A percentile compares a stretch with the other conserved stretches of the same genome.
Conservation (phyloP, 2,329 filamentous ascomycete genomes). For the Apiospora koreana region DNA sequence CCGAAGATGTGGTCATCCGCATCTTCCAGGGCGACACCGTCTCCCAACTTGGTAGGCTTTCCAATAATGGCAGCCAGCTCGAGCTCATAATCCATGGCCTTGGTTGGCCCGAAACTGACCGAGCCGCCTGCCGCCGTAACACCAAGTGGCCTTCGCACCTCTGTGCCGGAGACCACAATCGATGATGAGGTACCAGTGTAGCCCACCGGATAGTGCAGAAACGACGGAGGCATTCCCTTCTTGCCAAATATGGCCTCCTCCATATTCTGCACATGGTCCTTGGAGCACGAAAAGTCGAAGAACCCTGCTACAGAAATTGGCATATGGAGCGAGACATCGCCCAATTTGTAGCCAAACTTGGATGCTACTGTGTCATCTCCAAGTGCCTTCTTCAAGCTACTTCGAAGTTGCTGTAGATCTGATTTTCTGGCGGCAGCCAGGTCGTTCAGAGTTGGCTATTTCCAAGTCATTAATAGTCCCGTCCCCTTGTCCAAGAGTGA, state of each 20-base stretch:
- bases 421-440: conserved; percentile 19
- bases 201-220: conserved; percentile 21
- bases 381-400: conserved; percentile 21
- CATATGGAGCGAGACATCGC: conserved; percentile 49
- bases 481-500: not conserved
- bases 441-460: conserved; percentile 23
- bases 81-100: conserved; percentile 43
- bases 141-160: conserved; percentile 25
- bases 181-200: conserved; percentile 23
- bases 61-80: conserved; percentile 48
- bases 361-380: conserved; percentile 20
- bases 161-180: conserved; percentile 27
- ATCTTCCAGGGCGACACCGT: conserved; percentile 42
- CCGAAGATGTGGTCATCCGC: conserved; percentile 64
- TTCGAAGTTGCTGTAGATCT: conserved; percentile 21
- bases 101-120: conserved; percentile 26
- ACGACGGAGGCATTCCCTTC: conserved; percentile 20
- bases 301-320: conserved; percentile 59
- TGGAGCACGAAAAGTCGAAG: conserved; percentile 57
- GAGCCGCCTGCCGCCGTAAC: conserved; percentile 19
- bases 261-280: conserved; percentile 53
- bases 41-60: conserved; percentile 37
- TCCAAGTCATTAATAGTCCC: not conserved
- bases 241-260: conserved; percentile 31
- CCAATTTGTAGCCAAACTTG: conserved; percentile 32